Evolutionary conservation across 108 stramenopile species (phyloP), one percentile per base, ranked within the genome.

Genomic region (Cyclotella cryptica): DNA sequence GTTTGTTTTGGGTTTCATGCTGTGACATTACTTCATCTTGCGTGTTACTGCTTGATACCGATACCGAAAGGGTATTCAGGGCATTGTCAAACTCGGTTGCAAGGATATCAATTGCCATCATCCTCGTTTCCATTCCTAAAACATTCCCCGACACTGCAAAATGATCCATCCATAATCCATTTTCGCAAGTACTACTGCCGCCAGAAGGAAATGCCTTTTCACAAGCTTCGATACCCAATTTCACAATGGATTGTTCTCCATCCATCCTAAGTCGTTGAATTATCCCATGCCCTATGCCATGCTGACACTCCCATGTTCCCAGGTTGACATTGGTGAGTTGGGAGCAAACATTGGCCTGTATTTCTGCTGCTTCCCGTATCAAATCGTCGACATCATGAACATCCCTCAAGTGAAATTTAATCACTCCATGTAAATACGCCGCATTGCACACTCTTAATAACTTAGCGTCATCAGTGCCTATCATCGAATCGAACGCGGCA

Each of bases 81-180:
- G 29, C 66, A 55, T 45, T 43, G 19, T 67, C 39, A 13, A 75
- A 30, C 67, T 68, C 66, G 18, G 5, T 39, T 27, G 28, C 22
- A 10, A 75, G 66, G 8, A 72, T 17, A 72, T 72, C 46, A 0
- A 29, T 14, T 12, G 72, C 72, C 72, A 72, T 72, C 72, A 72
- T 46, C 28, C 46, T 60, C 27, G 60, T 72, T 40, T 72, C 60
- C 72, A 72, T 72, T n/a, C 59, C 72, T 39, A 62, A 19, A 19
- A 72, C 61, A 62, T 67, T 70, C 15, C 61, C 69, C 14, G 59
- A 59, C 0, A 35, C 55, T 15, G 69, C 76, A 65, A 72, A 79
- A 30, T 79, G 64, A 52, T 79, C 78, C 78, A 79, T 79, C 70
- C 70, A 79, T 44, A 79, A 17, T 26, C 78, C 78, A 55, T 79